These are phyloP conservation scores for Paraconiothyrium brasiliense DNA, from an alignment of 2,329 filamentous ascomycete genomes.

Conservation along the genomic window DNA sequence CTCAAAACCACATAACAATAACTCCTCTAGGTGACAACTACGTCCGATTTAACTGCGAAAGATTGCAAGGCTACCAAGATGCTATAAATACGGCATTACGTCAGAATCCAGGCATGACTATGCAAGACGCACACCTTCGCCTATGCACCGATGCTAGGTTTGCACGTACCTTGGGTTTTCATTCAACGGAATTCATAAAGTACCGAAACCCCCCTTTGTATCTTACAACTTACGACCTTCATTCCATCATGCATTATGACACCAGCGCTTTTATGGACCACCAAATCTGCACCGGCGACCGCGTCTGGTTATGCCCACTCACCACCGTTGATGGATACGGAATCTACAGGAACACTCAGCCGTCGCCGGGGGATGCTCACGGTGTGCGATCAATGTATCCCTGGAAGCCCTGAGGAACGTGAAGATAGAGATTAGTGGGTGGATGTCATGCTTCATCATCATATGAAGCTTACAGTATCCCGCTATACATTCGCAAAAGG, in stretches of 20 bases:
- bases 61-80: not conserved
- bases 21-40: not conserved
- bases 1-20: not conserved
- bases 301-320: too few relatives aligned
- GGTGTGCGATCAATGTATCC: too few relatives aligned
- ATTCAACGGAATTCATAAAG: not conserved
- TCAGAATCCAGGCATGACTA: not conserved
- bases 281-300: too few relatives aligned
- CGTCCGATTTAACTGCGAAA: not conserved
- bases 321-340: too few relatives aligned
- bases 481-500: too few relatives aligned
- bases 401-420: too few relatives aligned
- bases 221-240: not conserved
- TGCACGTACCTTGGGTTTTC: not conserved
- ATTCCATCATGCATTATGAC: not conserved
- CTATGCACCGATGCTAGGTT: not conserved
- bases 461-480: too few relatives aligned
- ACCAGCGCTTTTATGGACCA: not conserved
- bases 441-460: too few relatives aligned
- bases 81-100: not conserved
- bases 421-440: too few relatives aligned
- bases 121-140: not conserved
- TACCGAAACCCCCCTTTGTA: not conserved
- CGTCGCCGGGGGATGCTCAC: too few relatives aligned
- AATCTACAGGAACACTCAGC: too few relatives aligned